Evolutionary conservation across 108 stramenopile species (phyloP), one percentile per base, ranked within the genome.

Genomic region (Skeletonema menzelii): DNA sequence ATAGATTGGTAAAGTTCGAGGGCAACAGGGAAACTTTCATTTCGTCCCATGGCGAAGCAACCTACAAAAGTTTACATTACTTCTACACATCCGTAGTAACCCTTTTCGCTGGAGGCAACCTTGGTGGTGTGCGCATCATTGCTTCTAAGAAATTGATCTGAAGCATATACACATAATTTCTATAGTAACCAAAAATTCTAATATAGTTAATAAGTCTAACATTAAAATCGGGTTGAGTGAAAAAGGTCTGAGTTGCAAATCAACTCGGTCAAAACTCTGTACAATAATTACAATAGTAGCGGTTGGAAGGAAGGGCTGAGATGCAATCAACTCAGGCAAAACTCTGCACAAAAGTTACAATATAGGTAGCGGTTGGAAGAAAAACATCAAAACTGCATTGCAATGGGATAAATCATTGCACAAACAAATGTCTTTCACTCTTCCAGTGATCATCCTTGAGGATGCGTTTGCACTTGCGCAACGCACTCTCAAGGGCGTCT

Each of bases 121-220:
- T 80, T 13, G 79, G 79, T 12, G 79, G 79, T 46, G 79, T 76
- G 26, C 68, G 79, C n/a, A 69, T 80, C 31, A 58, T 76, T 65
- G 79, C 79, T 27, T 12, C 70, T 42, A 70, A 40, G 56, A 75
- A 20, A 53, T n/a, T n/a, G n/a, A n/a, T n/a, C n/a, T n/a, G n/a
- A n/a, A n/a, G n/a, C n/a, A n/a, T n/a, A n/a, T n/a, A n/a, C n/a
- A n/a, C n/a, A n/a, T n/a, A n/a, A n/a, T n/a, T n/a, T 37, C 10
- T 37, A 8, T 5, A 32, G 14, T 42, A 37, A 37, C 35, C 35
- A 10, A 37, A n/a, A n/a, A 37, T 10, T 12, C 12, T 37, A 37
- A 11, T 17, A 47, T 46, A n/a, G 17, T 53, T 22, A 19, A 53
- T 22, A 53, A 7, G n/a, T 53, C 20, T 53, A n/a, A 4, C 15